Evolutionary conservation across 257 asterid genomes (phyloP).

Genomic region (Solanum acaule): DNA sequence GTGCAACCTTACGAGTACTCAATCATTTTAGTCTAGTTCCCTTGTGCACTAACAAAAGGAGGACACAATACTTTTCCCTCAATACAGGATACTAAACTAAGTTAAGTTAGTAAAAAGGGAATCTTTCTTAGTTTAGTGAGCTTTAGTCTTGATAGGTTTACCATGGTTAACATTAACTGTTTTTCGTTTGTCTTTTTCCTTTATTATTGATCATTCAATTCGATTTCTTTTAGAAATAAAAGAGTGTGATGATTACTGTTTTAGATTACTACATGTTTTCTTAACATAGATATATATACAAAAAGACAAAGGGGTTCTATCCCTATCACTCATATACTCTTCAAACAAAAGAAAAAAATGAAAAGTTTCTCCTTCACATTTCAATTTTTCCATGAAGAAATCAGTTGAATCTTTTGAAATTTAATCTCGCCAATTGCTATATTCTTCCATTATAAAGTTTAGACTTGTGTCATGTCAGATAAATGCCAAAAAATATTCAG

Average conservation of each 20-base stretch:
- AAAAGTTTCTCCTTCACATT: background rate
- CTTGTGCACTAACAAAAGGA: background rate
- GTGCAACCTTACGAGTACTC: background rate
- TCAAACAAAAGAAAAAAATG: background rate
- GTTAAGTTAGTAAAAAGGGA: background rate
- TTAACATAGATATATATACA: background rate
- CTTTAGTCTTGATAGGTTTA: background rate
- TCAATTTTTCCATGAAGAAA: background rate
- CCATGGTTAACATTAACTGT: background rate
- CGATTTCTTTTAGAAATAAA: background rate
- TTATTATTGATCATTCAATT: background rate
- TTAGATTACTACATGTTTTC: background rate
- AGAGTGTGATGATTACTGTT: background rate
- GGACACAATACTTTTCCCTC: background rate
- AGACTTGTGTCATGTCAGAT: background rate
- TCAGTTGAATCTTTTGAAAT: background rate
- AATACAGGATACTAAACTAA: background rate
- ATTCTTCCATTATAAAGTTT: background rate
- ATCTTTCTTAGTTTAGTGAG: background rate
- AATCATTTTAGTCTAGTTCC: background rate
- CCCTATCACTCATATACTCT: background rate
- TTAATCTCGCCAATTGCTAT: background rate
- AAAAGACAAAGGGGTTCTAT: background rate
- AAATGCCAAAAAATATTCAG: background rate
- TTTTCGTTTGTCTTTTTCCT: background rate